Conservation (phyloP, 345 rosid species). For the Syzygium grande region DNA sequence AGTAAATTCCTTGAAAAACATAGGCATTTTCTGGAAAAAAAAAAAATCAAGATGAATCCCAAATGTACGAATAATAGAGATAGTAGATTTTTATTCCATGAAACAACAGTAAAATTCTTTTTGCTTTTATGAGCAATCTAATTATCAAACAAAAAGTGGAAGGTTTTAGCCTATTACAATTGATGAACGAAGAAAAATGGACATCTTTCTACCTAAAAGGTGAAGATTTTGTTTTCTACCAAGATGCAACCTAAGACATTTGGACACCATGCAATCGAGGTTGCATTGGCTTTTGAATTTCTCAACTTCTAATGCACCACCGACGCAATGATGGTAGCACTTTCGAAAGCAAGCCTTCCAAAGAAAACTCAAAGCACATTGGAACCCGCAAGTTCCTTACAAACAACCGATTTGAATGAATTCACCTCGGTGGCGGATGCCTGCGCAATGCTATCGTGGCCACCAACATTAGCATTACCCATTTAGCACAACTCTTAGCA, state of each 20-base stretch:
- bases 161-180: neutral
- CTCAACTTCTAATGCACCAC: neutral
- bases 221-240: neutral
- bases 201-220: neutral
- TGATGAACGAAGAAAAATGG: neutral
- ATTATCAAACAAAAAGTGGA: neutral
- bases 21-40: neutral
- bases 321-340: accelerated
- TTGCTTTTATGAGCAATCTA: neutral
- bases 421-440: neutral
- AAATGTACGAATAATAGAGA: neutral
- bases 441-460: neutral
- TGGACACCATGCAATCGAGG: neutral
- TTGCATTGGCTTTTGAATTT: neutral
- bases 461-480: neutral
- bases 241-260: neutral
- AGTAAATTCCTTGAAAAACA: neutral
- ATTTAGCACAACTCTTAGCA: neutral
- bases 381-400: too few relatives aligned
- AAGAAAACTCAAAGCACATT: accelerated
- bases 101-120: neutral
- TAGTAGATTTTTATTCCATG: neutral
- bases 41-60: neutral
- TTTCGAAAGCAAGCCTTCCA: neutral
- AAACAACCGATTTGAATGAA: accelerated